Conservation (phyloP, 495 filamentous ascomycete species). For the Xylaria nigripes region DNA sequence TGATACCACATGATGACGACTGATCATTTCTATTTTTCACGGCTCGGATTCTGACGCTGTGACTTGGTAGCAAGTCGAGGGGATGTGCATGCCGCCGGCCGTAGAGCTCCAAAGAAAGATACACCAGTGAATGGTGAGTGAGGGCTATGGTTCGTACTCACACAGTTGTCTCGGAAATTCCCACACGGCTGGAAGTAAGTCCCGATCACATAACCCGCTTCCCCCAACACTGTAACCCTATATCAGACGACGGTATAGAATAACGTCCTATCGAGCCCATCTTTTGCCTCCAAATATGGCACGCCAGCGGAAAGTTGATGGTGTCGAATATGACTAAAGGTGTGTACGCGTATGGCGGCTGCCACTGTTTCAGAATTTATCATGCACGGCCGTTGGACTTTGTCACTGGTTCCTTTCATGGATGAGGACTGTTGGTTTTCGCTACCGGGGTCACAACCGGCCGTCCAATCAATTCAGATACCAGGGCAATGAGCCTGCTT, state of each 20-base stretch:
- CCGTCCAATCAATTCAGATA: neutral
- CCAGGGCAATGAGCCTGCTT: neutral
- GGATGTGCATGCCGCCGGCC: slow-evolving; percentile 6
- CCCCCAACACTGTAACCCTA: neutral
- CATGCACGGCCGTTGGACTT: slow-evolving; percentile 4
- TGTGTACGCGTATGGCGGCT: slow-evolving; percentile 6
- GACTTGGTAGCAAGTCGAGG: slow-evolving; percentile 1
- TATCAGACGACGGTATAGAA: neutral
- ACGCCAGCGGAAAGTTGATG: neutral
- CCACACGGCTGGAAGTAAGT: neutral
- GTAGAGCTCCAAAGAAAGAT: neutral
- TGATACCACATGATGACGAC: neutral
- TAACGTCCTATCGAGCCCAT: neutral
- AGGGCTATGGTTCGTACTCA: neutral
- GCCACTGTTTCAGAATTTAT: slow-evolving; percentile 10
- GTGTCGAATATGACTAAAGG: neutral
- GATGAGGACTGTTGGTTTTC: neutral
- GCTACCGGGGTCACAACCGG: neutral
- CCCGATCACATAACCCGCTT: too few relatives aligned
- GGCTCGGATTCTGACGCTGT: neutral
- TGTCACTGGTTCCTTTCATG: slow-evolving; percentile 2
- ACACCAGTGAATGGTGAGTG: neutral
- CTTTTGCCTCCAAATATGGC: neutral
- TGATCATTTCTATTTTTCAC: neutral
- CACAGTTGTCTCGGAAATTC: neutral